A percentile compares a stretch with the other conserved stretches of the same genome.
phyloP scores from a whole-genome alignment of 2,329 filamentous ascomycete genomes.

The Akanthomyces uredinophilus region DNA sequence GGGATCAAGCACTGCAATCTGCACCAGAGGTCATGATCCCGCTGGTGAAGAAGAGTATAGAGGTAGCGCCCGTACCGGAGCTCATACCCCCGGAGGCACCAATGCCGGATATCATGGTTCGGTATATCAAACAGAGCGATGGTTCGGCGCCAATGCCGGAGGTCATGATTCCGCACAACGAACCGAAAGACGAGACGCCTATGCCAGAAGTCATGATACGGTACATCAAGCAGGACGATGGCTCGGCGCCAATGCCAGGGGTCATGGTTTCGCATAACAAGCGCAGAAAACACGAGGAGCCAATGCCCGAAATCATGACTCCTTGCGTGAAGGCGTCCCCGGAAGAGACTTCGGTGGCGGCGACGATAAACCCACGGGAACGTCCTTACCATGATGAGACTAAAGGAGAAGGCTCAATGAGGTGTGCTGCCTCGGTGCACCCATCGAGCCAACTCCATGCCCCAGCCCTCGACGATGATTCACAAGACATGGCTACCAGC shows the following conservation, averaged over 20 bases:
- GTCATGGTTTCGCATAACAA: not conserved
- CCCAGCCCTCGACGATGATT: slow-evolving; percentile 19
- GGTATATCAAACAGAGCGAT: not conserved
- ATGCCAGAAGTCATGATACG: not conserved
- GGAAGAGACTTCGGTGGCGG: not conserved
- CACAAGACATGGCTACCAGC: slow-evolving; percentile 40
- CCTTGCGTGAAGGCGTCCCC: not conserved
- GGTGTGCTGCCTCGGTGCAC: not conserved
- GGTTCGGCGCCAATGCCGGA: not conserved
- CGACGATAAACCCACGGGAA: not conserved
- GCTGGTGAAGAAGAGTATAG: not conserved
- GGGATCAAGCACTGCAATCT: not conserved
- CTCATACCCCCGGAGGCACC: not conserved
- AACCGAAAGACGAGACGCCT: not conserved
- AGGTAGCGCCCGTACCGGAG: not conserved
- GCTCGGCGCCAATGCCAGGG: not conserved
- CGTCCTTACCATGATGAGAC: not conserved
- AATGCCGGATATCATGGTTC: not conserved
- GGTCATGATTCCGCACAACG: not conserved
- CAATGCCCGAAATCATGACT: not conserved
- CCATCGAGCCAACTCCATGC: not conserved
- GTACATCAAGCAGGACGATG: not conserved
- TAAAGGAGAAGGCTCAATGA: not conserved
- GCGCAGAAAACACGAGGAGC: not conserved
- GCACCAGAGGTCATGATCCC: not conserved